phyloP scores from a whole-genome alignment of 108 stramenopile genomes.

The Cyclostephanos tholiformis region DNA sequence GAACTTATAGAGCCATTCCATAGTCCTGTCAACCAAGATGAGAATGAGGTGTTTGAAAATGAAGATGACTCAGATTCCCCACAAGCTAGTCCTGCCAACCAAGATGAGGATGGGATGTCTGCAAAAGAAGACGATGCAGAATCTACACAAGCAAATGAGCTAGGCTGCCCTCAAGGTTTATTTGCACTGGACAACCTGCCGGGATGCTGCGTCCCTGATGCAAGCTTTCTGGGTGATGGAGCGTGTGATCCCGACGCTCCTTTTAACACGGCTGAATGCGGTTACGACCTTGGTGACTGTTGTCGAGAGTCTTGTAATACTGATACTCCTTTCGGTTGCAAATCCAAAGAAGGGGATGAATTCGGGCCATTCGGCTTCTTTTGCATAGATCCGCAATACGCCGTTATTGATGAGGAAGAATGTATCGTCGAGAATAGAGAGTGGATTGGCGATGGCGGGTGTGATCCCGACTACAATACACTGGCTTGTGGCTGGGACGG shows the following conservation, averaged over 20 bases:
- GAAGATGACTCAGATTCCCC: slow-evolving; percentile 3
- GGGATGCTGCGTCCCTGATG: slow-evolving; percentile 33
- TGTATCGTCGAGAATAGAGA: slow-evolving; percentile 29
- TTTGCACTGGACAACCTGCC: slow-evolving; percentile 11
- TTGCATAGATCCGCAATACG: slow-evolving; percentile 26
- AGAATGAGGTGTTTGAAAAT: not conserved
- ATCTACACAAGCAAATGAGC: not conserved
- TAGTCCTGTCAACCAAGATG: not conserved
- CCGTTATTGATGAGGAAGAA: slow-evolving; percentile 19
- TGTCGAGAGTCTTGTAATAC: slow-evolving; percentile 34
- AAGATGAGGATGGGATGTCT: not conserved
- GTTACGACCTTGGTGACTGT: slow-evolving; percentile 36
- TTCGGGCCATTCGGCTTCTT: slow-evolving; percentile 41
- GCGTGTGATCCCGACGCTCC: slow-evolving; percentile 35
- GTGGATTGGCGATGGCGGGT: slow-evolving; percentile 44
- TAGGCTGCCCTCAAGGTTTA: slow-evolving; percentile 5
- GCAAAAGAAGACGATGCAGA: not conserved
- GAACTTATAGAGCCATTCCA: not conserved
- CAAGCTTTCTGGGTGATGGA: slow-evolving; percentile 35
- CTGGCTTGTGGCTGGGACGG: slow-evolving; percentile 31
- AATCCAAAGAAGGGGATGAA: slow-evolving; percentile 27
- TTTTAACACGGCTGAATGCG: slow-evolving; percentile 39
- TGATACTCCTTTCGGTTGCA: slow-evolving; percentile 24
- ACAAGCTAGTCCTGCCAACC: not conserved
- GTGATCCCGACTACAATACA: slow-evolving; percentile 33